phyloP scores from a whole-genome alignment of 352 stramenopile genomes.

The Phytopythium chamaehyphon region DNA sequence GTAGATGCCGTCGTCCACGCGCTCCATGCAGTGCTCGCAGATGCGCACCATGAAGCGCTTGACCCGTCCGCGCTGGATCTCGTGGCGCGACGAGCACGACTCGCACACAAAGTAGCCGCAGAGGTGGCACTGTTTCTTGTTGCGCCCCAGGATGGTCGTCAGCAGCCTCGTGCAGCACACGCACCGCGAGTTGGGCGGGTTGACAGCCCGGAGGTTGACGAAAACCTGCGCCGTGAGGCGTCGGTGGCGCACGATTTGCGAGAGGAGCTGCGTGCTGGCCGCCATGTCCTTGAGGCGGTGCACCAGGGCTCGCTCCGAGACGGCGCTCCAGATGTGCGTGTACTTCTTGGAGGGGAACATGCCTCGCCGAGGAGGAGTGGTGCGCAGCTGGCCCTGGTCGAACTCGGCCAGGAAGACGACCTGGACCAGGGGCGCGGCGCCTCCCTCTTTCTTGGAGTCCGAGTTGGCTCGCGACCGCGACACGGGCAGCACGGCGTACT shows the following conservation, averaged over 20 bases:
- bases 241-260: conserved; percentile 22
- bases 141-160: conserved; percentile 10
- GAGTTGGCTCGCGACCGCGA: neutral
- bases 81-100: conserved; percentile 33
- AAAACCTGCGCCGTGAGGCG: conserved; percentile 32
- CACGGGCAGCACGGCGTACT: conserved; percentile 26
- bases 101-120: conserved; percentile 59
- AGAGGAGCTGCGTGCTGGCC: conserved; percentile 26
- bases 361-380: neutral
- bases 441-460: conserved; percentile 3
- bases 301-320: conserved; percentile 16
- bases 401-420: conserved; percentile 38
- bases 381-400: conserved; percentile 6
- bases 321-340: neutral
- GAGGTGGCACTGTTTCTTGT: conserved; percentile 49
- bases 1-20: conserved; percentile 53
- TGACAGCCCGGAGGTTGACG: conserved; percentile 17
- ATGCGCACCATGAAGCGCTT: conserved; percentile 30
- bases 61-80: conserved; percentile 18
- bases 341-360: neutral
- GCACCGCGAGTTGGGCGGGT: conserved; percentile 25
- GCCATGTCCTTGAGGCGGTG: conserved; percentile 32
- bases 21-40: conserved; percentile 47
- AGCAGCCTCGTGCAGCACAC: conserved; percentile 23
- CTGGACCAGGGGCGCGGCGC: conserved; percentile 18